Conservation (phyloP, 2,329 filamentous ascomycete species). For the Lachnellula arida region DNA sequence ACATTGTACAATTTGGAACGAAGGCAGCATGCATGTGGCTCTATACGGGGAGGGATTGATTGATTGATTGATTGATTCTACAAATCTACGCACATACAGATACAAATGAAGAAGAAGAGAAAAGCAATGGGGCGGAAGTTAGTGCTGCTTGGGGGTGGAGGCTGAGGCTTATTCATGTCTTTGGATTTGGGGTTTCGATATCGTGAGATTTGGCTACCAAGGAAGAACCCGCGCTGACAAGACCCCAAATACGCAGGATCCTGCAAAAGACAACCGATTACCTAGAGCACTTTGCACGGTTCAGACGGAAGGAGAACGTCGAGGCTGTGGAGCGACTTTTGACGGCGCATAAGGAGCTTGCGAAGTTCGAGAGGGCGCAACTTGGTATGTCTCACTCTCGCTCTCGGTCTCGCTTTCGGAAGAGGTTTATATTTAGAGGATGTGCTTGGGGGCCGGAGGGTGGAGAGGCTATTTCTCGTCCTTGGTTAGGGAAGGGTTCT, state of each 20-base stretch:
- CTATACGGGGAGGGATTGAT: too few relatives aligned
- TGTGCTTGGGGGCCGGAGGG: neutral
- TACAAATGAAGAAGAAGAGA: neutral
- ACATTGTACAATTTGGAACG: too few relatives aligned
- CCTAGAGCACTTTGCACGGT: constrained; percentile 88
- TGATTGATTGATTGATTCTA: too few relatives aligned
- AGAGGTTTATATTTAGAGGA: neutral
- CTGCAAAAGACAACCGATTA: constrained; percentile 87
- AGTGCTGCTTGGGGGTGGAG: neutral
- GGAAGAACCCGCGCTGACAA: neutral
- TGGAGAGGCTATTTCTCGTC: neutral
- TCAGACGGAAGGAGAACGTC: constrained; percentile 92
- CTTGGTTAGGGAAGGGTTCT: neutral
- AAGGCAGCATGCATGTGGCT: too few relatives aligned
- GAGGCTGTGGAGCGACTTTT: constrained; percentile 89
- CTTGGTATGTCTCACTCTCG: constrained; percentile 56
- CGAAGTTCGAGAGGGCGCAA: constrained; percentile 90
- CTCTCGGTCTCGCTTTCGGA: neutral
- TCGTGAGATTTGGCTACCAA: neutral
- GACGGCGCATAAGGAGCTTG: constrained; percentile 71
- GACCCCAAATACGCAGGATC: constrained; percentile 47
- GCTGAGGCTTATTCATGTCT: neutral
- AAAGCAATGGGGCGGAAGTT: too few relatives aligned
- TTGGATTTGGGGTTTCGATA: neutral
- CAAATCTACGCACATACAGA: neutral